These are phyloP conservation scores for Sugiyamaella grinbergsii DNA, from an alignment of 1,139 yeast species.

Conservation along the genomic window DNA sequence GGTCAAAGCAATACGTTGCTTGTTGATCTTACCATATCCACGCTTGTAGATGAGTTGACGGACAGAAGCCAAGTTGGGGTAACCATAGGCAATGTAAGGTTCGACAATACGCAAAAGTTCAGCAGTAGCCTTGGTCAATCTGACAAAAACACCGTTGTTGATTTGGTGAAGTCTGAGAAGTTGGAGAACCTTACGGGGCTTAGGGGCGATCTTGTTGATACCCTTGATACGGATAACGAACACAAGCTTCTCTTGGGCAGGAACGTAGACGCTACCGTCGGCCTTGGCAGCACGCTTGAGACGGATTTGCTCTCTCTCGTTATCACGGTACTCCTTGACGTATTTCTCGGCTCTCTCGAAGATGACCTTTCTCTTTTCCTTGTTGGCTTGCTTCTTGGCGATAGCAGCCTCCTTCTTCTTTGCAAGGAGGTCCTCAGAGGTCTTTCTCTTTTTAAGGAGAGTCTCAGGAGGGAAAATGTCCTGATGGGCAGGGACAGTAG, in stretches of 20 bases:
- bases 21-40: constrained; percentile 99
- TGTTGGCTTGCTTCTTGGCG: constrained; percentile 87
- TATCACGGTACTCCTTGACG: constrained; percentile 94
- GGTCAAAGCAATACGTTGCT: constrained; percentile 89
- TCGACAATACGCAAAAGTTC: constrained; percentile 98
- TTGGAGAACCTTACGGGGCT: constrained; percentile 99
- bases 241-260: constrained; percentile 95
- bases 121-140: constrained; percentile 97
- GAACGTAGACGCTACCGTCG: constrained; percentile 79
- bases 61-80: constrained; percentile 95
- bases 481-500: constrained; percentile 38
- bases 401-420: constrained; percentile 54
- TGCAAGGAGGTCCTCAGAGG: constrained; percentile 46
- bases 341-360: constrained; percentile 98
- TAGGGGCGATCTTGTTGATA: constrained; percentile 99
- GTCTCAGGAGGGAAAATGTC: constrained; percentile 79
- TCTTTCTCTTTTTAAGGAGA: constrained; percentile 94
- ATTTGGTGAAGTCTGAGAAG: constrained; percentile 97
- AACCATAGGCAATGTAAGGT: constrained; percentile 99
- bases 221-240: constrained; percentile 99
- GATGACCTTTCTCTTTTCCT: constrained; percentile 93
- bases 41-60: constrained; percentile 99
- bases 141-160: constrained; percentile 98
- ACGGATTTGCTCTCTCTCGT: constrained; percentile 88
- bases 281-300: constrained; percentile 98